Base-by-base conservation (phyloP, 192 early-diverging fungal species). In the Mortierella antarctica region DNA sequence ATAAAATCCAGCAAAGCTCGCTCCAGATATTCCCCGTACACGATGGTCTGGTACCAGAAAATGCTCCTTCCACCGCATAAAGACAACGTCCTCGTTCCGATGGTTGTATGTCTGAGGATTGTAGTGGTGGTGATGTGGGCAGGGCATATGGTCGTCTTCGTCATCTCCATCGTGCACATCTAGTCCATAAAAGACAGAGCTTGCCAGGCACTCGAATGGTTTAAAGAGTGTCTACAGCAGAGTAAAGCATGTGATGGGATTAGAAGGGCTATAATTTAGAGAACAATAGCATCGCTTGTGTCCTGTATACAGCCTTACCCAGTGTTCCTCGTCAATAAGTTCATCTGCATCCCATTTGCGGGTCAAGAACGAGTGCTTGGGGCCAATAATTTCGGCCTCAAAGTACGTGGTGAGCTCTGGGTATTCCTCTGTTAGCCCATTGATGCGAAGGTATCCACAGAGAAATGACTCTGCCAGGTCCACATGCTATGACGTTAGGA, bases 1-100 rank as follows among this genome's bases (percentile, higher is more conserved):
- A 73, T 96, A 96, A 62, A 96, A 96, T 10, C 95, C 95, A 39
- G 92, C 94, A 89, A 95, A 96, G 56, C 92, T 93, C 7, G 95
- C 95, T 40, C 95, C 95, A 59, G 88, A 83, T 52, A 96, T 94
- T 15, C 77, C 83, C 59, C 86, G 87, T 15, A 96, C 88, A 46
- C 84, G 82, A 81, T 96, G 94, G 73, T 96, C 92, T n/a, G 95
- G 95, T 12, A 96, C 93, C 51, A 96, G 74, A 70, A 96, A 96
- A 73, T 94, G 92, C 65, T 96, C 95, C 83, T 96, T 96, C 95
- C 95, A 96, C 51, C 95, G 88, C 95, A 96, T 96, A 82, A 94
- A 96, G 10, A 96, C 84, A 49, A 83, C 88, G 73, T 85, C 88
- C 73, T 88, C 82, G 52, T 83, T 67, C 13, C 65, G 60, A 15